Base-by-base conservation (phyloP, 345 rosid species). In the Noccaea caerulescens region DNA sequence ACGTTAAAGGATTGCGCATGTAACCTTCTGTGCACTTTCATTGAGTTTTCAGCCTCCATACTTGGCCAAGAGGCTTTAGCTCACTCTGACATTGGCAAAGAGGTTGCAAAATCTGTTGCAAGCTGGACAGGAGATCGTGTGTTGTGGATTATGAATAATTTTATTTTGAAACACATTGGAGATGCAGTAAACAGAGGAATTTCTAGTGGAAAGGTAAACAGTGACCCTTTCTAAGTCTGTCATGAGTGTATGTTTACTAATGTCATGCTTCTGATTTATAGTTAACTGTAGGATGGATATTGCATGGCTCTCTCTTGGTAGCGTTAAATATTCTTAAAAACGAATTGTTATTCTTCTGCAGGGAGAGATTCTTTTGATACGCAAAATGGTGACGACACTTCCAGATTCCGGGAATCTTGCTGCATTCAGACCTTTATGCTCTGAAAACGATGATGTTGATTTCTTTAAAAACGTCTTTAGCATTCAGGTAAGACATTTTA, bases 301-400 rank as follows among this genome's bases (percentile, higher is more conserved):
- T 10, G 18, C 23, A 1, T 54, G 30, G 73, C 43, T 37, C 34
- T 66, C 47, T 52, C 38, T 27, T 38, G 12, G 16, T 52, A n/a
- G 13, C 2, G 27, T 25, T 25, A 18, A 20, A 69, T 18, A 25
- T 25, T 20, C 46, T 58, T 3, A 25, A 3, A 25, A 25, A 25
- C 27, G 14, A 14, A 23, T 34, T n/a, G n/a, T 39, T 59, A 60
- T 16, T 16, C 18, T 74, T 30, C 67, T 76, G 43, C 27, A 25
- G 98, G 94, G 80, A 71, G 90, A 92, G 95, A 81, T 88, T 78
- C 94, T 84, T 56, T 72, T 92, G 72, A 74, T 92, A 58, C 86
- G 89, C 60, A 84, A 79, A 34, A 85, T 90, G 92, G 89, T 83
- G 60, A 72, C 76, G 66, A 84, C 80, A 67, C 87, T 92, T 66